Conservation (phyloP, 148 eudicot species). For the Cornus suecica region DNA sequence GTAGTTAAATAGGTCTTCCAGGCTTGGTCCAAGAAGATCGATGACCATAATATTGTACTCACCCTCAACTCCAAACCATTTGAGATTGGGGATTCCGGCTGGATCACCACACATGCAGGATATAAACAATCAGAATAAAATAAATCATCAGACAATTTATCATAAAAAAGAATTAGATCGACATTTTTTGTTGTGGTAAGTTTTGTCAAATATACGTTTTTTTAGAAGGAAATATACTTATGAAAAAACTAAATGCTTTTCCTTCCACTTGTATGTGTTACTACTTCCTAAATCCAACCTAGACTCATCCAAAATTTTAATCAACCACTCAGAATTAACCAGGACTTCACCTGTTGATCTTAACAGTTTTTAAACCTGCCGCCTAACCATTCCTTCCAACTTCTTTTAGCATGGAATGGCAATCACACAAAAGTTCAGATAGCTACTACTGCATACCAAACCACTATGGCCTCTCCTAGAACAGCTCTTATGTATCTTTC, state of each 20-base stretch:
- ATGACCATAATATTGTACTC: slow-evolving; percentile 39
- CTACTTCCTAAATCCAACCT: not conserved
- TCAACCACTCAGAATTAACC: not conserved
- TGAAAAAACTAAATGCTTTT: not conserved
- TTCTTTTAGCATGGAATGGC: not conserved
- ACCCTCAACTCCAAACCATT: slow-evolving; percentile 41
- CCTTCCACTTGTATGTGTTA: not conserved
- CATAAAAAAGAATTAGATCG: not conserved
- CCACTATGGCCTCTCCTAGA: not conserved
- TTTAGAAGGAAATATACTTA: too few species aligned
- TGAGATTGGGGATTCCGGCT: slow-evolving; percentile 34
- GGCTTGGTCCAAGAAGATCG: slow-evolving; percentile 43
- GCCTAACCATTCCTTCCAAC: not conserved
- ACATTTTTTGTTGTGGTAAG: not conserved
- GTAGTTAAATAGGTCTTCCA: slow-evolving; percentile 39
- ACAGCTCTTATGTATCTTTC: not conserved
- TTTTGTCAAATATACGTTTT: not conserved
- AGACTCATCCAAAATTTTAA: not conserved
- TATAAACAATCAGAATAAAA: not conserved
- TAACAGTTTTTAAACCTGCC: not conserved
- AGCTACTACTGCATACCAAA: not conserved
- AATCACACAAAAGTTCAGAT: not conserved
- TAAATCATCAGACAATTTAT: not conserved
- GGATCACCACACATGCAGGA: not conserved
- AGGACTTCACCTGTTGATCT: not conserved